Conservation (phyloP, 257 asterid species). For the Solanum chilense region DNA sequence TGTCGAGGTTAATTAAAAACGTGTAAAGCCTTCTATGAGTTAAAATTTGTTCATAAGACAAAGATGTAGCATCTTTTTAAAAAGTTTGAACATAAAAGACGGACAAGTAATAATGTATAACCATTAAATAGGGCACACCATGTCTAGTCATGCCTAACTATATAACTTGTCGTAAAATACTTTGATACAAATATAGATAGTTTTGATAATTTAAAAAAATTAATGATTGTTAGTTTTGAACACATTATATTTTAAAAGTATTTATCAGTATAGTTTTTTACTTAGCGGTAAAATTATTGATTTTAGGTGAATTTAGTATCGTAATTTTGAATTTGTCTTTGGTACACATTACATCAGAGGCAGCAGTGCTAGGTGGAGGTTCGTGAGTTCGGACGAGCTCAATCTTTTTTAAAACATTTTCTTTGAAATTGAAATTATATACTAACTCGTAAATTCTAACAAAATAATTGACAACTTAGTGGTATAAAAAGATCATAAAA, state of each 20-base stretch:
- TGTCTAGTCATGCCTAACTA: neutral
- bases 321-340: neutral
- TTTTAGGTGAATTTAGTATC: neutral
- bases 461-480: too few relatives aligned
- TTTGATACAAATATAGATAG: neutral
- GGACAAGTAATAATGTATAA: neutral
- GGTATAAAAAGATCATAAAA: too few relatives aligned
- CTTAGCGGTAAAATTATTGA: neutral
- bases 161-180: neutral
- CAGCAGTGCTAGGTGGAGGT: too few relatives aligned
- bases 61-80: neutral
- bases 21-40: neutral
- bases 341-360: neutral
- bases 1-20: neutral
- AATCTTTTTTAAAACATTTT: accelerated
- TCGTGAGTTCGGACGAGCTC: too few relatives aligned
- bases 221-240: neutral
- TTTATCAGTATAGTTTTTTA: neutral
- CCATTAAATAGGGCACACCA: constrained; percentile 13
- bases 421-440: too few relatives aligned
- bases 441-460: accelerated
- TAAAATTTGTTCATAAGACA: neutral
- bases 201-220: neutral
- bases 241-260: neutral
- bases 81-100: neutral